Evolutionary conservation across 2,329 filamentous ascomycete genomes (phyloP), one percentile per base, ranked within the genome.

Genomic region (Fusarium oxysporum): DNA sequence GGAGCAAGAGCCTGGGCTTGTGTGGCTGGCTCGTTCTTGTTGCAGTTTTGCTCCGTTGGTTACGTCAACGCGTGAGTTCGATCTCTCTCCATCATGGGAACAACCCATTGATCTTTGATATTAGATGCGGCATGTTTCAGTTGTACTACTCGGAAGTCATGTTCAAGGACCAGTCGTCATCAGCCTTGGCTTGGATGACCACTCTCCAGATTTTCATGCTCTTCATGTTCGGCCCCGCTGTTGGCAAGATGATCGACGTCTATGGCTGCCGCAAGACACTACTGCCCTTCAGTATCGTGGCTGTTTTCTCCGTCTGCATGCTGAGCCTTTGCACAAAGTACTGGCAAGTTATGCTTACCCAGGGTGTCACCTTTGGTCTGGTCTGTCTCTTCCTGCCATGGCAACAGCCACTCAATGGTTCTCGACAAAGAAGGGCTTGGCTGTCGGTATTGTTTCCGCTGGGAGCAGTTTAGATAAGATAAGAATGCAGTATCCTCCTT

Each of bases 61-160:
- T 60, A 60, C 14, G 57, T 60, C 37, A 60, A 60, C 23, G 57
- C 57, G 47, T 55, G n/a, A 25, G 57, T 41, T 23, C 10, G 11
- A 8, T 1, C 13, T n/a, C n/a, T 3, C 37, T 5, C 7, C 5
- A n/a, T 54, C 6, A 1, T 16, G 8, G 14, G 4, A 33, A 8
- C 8, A 4, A 1, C 8, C 6, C 10, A 6, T n/a, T 60, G 3
- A 60, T 8, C 21, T 13, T 16, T 28, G 13, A 21, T 21, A 21
- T n/a, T 21, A 60, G 57, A 33, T 60, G 57, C 32, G 57, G 57
- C 19, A 60, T 60, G 57, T 60, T 60, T 32, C 57, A 60, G 30
- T 4, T 60, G 6, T 60, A 60, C 47, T 60, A 60, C 35, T 60
- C 57, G 1, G 17, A 55, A 21, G 57, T 55, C 21, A 60, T 55